Conservation (phyloP, 1,284 basidiomycete genomes). For the Apiotrichum brassicae region DNA sequence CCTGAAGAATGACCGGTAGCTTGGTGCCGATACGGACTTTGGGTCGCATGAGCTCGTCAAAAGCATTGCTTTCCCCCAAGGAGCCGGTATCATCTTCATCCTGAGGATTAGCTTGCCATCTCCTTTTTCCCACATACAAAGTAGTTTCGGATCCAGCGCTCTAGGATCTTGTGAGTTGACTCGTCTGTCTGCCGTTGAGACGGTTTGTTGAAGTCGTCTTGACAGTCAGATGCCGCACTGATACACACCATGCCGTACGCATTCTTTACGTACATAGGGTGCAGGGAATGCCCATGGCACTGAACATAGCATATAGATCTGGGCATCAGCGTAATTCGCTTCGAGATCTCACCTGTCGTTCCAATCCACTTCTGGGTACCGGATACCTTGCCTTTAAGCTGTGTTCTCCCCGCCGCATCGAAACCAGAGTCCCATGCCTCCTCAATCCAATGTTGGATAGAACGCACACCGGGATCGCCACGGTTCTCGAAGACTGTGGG, state of each 20-base stretch:
- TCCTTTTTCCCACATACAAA: conserved; percentile 27
- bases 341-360: conserved; percentile 56
- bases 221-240: background rate
- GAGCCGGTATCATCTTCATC: background rate
- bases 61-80: conserved; percentile 4
- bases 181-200: conserved; percentile 10
- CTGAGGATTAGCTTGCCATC: too few relatives aligned
- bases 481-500: conserved; percentile 22
- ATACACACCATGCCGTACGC: too few relatives aligned
- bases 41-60: conserved; percentile 19
- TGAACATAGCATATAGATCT: conserved; percentile 47
- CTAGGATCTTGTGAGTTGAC: conserved; percentile 25
- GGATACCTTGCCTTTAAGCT: conserved; percentile 57
- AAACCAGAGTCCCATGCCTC: conserved; percentile 69
- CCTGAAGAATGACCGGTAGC: conserved; percentile 67
- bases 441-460: conserved; percentile 70
- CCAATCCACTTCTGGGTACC: conserved; percentile 71
- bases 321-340: conserved; percentile 37
- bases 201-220: conserved; percentile 43
- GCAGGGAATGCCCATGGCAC: conserved; percentile 58
- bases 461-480: conserved; percentile 58
- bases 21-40: conserved; percentile 52
- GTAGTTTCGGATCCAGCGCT: conserved; percentile 39
- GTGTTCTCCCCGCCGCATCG: conserved; percentile 59
- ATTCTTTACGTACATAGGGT: conserved; percentile 30